These are phyloP conservation scores for Gynostemma pentaphyllum DNA, from an alignment of 306 rosid genomes.

Conservation along the genomic window DNA sequence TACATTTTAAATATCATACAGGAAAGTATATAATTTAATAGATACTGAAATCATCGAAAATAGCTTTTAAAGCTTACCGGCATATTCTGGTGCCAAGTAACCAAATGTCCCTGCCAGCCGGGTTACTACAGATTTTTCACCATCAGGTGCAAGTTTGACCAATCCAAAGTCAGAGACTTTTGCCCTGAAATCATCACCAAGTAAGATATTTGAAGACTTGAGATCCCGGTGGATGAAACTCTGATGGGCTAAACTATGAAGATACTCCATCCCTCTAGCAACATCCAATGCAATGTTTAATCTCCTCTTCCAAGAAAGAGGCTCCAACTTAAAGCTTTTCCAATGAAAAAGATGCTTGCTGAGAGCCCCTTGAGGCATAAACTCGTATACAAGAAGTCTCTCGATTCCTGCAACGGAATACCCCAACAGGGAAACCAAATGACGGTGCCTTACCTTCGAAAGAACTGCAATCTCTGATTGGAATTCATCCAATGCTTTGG, in stretches of 20 bases:
- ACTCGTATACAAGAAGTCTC: conserved; percentile 83
- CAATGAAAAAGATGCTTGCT: conserved; percentile 92
- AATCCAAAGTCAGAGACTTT: conserved; percentile 92
- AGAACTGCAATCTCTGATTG: conserved; percentile 93
- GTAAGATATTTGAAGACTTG: conserved; percentile 84
- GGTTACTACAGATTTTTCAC: conserved; percentile 78
- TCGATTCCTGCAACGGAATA: conserved; percentile 67
- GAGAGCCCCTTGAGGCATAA: conserved; percentile 97
- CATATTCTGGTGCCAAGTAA: conserved; percentile 97
- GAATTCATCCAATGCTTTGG: conserved; percentile 88
- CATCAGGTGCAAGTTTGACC: conserved; percentile 96
- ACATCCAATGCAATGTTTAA: conserved; percentile 92
- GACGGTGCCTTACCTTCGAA: conserved; percentile 93
- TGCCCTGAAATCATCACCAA: conserved; percentile 79
- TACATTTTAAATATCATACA: not conserved
- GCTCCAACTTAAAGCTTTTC: conserved; percentile 60
- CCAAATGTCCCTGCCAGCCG: conserved; percentile 97
- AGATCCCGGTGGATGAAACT: conserved; percentile 99
- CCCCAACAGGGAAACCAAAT: conserved; percentile 85
- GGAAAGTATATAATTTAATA: not conserved
- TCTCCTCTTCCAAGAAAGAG: conserved; percentile 96
- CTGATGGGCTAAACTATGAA: conserved; percentile 77
- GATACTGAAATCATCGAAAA: not conserved
- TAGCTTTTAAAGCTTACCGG: conserved; percentile 39
- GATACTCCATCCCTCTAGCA: conserved; percentile 97